Evolutionary conservation across 2,329 filamentous ascomycete species (phyloP).

Genomic region (Colletotrichum zoysiae): DNA sequence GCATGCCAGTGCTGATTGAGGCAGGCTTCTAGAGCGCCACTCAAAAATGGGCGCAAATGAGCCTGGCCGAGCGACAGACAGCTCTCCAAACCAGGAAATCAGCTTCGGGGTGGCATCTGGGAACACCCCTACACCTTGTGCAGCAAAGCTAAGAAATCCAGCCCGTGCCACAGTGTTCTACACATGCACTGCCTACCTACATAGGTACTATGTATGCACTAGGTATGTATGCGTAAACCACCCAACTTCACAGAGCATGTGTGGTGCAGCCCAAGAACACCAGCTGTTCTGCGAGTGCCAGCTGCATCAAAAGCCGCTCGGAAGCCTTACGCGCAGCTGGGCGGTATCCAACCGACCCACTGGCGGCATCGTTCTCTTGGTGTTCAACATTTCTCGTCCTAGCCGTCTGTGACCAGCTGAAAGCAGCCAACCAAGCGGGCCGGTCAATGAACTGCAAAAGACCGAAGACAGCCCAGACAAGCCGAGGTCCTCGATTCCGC

Average conservation of each 20-base stretch:
- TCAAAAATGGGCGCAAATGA: conserved; percentile 37
- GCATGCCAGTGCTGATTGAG: conserved; percentile 41
- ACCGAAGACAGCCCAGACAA: conserved; percentile 28
- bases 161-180: conserved; percentile 20
- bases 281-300: conserved; percentile 26
- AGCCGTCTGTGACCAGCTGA: conserved; percentile 21
- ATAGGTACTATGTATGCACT: not conserved
- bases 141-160: conserved; percentile 24
- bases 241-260: conserved; percentile 12
- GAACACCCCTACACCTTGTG: conserved; percentile 38
- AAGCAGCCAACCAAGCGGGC: conserved; percentile 26
- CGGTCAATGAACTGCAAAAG: conserved; percentile 19
- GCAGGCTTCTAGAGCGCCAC: conserved; percentile 39
- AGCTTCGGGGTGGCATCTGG: conserved; percentile 32
- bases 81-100: conserved; percentile 42
- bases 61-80: conserved; percentile 20
- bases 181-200: conserved; percentile 8
- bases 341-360: conserved; percentile 11
- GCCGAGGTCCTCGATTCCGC: conserved; percentile 36
- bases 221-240: no score
- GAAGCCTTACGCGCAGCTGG: conserved; percentile 35
- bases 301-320: conserved; percentile 30
- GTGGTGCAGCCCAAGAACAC: conserved; percentile 14
- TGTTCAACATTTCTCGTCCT: conserved; percentile 9
- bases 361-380: conserved; percentile 3